phyloP scores from a whole-genome alignment of 2,329 filamentous ascomycete genomes.

The Diaporthe australafricana region DNA sequence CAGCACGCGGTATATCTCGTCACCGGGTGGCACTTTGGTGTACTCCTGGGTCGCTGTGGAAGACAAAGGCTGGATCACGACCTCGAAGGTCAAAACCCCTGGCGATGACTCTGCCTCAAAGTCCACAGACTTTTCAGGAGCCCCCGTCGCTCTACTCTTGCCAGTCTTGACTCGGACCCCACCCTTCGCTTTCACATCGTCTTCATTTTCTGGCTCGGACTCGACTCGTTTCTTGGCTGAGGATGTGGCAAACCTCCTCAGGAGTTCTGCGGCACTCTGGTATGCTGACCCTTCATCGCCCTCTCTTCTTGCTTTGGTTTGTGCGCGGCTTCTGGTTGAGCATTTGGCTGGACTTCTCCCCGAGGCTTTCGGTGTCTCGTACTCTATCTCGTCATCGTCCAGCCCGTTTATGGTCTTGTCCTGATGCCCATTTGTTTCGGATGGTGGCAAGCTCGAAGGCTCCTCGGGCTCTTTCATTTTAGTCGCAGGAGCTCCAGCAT shows the following conservation, averaged over 20 bases:
- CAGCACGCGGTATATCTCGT: constrained; percentile 52
- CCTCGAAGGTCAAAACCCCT: constrained; percentile 41
- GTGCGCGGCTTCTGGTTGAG: neutral
- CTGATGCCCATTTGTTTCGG: neutral
- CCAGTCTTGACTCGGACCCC: neutral
- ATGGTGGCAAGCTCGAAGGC: neutral
- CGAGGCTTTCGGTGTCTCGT: constrained; percentile 33
- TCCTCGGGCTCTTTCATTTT: neutral
- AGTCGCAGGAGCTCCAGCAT: neutral
- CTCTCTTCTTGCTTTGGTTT: neutral
- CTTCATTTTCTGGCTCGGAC: neutral
- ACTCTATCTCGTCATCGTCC: constrained; percentile 34
- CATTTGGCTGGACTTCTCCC: constrained; percentile 27
- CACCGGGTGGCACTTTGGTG: constrained; percentile 44
- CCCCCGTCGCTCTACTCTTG: neutral
- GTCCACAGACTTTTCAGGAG: constrained; percentile 36
- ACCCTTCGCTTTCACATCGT: neutral
- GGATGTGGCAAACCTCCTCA: neutral
- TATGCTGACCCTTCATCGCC: neutral
- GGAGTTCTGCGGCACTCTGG: constrained; percentile 1
- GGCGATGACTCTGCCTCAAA: constrained; percentile 27
- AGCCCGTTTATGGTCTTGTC: neutral
- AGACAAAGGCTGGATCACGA: constrained; percentile 43
- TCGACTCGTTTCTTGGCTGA: constrained; percentile 6
- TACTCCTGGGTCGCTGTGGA: constrained; percentile 43